Conservation (phyloP, 2,329 filamentous ascomycete genomes). For the Exophiala calicioides region DNA sequence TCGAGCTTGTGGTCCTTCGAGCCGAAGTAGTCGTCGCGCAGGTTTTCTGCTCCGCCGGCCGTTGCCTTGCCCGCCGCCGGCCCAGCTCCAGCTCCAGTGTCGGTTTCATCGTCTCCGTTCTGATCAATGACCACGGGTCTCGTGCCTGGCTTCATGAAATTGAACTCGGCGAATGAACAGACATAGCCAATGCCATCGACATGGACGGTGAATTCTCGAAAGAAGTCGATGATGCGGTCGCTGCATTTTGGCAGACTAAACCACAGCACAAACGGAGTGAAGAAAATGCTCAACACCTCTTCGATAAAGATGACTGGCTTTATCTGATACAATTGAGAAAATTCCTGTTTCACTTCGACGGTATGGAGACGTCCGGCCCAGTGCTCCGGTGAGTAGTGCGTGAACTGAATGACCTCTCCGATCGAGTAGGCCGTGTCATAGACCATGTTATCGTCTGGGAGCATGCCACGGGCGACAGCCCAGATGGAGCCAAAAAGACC, state of each 20-base stretch:
- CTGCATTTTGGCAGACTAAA: constrained; percentile 83
- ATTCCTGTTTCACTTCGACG: constrained; percentile 88
- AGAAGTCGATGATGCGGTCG: constrained; percentile 95
- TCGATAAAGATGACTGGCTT: constrained; percentile 90
- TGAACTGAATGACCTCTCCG: constrained; percentile 85
- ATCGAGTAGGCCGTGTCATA: constrained; percentile 92
- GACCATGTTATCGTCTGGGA: constrained; percentile 83
- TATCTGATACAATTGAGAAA: constrained; percentile 85
- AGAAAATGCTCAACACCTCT: constrained; percentile 87
- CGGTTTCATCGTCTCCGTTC: constrained; percentile 20
- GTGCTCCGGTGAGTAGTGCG: constrained; percentile 83
- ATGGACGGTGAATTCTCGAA: constrained; percentile 95
- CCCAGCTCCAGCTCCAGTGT: constrained; percentile 1
- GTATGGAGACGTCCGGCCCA: constrained; percentile 92
- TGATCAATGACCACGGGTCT: constrained; percentile 36
- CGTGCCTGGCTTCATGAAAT: constrained; percentile 80
- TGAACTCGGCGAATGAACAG: constrained; percentile 95
- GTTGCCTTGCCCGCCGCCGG: constrained; percentile 44
- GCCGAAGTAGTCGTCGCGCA: constrained; percentile 88
- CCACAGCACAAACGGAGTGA: constrained; percentile 86
- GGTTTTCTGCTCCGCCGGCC: constrained; percentile 6
- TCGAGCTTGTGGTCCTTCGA: constrained; percentile 98
- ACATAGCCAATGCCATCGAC: constrained; percentile 95
- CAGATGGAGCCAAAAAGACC: constrained; percentile 80
- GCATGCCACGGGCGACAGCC: constrained; percentile 76